Conservation (phyloP, 441 rosid species). For the Arabidopsis lyrata region DNA sequence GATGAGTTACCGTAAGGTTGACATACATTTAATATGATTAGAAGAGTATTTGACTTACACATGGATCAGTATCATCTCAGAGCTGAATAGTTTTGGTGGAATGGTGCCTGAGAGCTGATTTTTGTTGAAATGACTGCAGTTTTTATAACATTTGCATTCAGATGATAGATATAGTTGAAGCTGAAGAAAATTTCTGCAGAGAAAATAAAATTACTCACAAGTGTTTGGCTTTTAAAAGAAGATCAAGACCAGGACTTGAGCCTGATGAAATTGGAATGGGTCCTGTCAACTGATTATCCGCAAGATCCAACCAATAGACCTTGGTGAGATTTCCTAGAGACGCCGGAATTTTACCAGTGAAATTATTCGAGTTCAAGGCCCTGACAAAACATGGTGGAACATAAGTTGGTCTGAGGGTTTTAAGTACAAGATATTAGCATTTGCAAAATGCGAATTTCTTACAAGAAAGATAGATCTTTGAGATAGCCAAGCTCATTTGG, state of each 20-base stretch:
- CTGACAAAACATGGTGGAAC: constrained; percentile 48
- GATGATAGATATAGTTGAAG: constrained; percentile 7
- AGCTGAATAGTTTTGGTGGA: constrained; percentile 72
- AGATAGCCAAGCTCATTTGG: constrained; percentile 86
- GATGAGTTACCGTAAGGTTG: neutral
- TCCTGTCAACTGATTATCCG: constrained; percentile 89
- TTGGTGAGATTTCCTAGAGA: constrained; percentile 84
- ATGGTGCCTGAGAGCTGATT: constrained; percentile 94
- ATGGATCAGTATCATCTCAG: constrained; percentile 85
- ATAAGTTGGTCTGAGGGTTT: neutral
- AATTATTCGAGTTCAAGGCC: constrained; percentile 92
- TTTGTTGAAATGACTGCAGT: constrained; percentile 91
- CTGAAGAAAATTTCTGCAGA: constrained; percentile 9
- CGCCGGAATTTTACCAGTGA: constrained; percentile 78
- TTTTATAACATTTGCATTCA: constrained; percentile 22
- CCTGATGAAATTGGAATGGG: constrained; percentile 75
- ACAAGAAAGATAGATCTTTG: constrained; percentile 86
- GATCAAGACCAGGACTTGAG: constrained; percentile 79
- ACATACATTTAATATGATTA: neutral
- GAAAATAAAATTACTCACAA: constrained; percentile 63
- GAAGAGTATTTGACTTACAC: constrained; percentile 59
- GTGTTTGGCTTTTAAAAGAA: constrained; percentile 80
- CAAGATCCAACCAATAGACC: constrained; percentile 92
- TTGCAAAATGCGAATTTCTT: constrained; percentile 43
- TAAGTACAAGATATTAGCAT: neutral